A percentile compares a stretch with the other conserved stretches of the same genome.
These are phyloP conservation scores for Starmera amethionina DNA, from an alignment of 805 yeast species.

Conservation along the genomic window DNA sequence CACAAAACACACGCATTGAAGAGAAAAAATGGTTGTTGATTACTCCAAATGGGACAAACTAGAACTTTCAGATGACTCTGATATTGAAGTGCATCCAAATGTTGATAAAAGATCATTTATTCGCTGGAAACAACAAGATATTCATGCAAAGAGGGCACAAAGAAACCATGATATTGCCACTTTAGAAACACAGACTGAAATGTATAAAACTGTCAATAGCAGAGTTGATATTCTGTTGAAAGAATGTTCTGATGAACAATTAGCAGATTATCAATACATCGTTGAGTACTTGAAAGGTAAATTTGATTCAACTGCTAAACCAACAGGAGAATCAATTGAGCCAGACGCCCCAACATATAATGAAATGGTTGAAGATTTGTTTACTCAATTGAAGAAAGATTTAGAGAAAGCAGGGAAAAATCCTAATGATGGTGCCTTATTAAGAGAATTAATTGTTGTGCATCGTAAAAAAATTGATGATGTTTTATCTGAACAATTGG, in stretches of 20 bases:
- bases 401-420: slow-evolving; percentile 37
- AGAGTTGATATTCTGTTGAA: slow-evolving; percentile 59
- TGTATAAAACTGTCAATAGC: slow-evolving; percentile 66
- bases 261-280: slow-evolving; percentile 22
- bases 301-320: slow-evolving; percentile 19
- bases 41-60: slow-evolving; percentile 97
- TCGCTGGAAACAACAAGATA: slow-evolving; percentile 94
- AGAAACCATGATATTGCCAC: slow-evolving; percentile 70
- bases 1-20: slow-evolving; percentile 1
- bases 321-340: slow-evolving; percentile 33
- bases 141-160: slow-evolving; percentile 84
- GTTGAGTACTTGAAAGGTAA: slow-evolving; percentile 26
- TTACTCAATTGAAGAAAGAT: slow-evolving; percentile 66
- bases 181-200: slow-evolving; percentile 65
- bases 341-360: slow-evolving; percentile 56
- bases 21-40: slow-evolving; percentile 64
- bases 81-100: slow-evolving; percentile 94
- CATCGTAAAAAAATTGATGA: slow-evolving; percentile 67
- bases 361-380: slow-evolving; percentile 88
- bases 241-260: slow-evolving; percentile 29
- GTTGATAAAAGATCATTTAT: slow-evolving; percentile 91
- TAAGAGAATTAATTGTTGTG: slow-evolving; percentile 30
- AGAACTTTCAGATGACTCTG: slow-evolving; percentile 94
- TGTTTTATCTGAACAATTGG: slow-evolving; percentile 52
- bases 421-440: slow-evolving; percentile 27